Base-by-base conservation (phyloP, 805 yeast species). In the Ogataea corticis region DNA sequence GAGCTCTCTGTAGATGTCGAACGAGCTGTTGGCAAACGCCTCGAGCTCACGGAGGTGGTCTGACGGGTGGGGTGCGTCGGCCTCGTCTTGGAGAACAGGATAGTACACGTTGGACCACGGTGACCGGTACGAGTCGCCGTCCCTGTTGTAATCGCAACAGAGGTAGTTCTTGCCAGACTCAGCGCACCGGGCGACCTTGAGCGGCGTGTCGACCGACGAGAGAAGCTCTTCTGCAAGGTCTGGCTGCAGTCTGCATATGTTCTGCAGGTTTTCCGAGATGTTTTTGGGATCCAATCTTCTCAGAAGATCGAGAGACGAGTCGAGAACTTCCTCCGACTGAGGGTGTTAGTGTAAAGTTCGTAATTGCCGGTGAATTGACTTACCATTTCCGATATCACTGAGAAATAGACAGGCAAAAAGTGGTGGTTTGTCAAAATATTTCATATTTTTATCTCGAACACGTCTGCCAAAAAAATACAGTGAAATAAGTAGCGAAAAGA, bases 71-170 rank as follows among this genome's bases (percentile, higher is more conserved):
- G 94, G 90, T 2, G 89, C 87, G 18, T 87, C 94, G 16, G 41
- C 52, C 40, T 76, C 85, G 41, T 76, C 83, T 6, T 71, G 63
- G 7, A 68, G 56, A 5, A 42, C 47, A 0, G 87, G 85, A 51
- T 73, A 77, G 67, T 87, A 92, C 49, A 74, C 73, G 62, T 89
- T 89, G 16, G 88, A 76, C 89, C 92, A 90, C 5, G 98, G 99
- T 0, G 96, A 87, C 56, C 98, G 76, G 67, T 77, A 87, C 16
- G 91, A 83, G 66, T 92, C 98, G 7, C 96, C 91, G 61, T 92
- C 99, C 55, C 99, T 77, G 67, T 92, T 92, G 65, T 92, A 92
- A 65, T 92, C 99, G 68, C 98, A 92, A 42, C 91, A 79, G 46
- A 92, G 74, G 62, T 75, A 92, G 47, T 76, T 77, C 66, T 85